Conservation (phyloP, 2,329 filamentous ascomycete species). For the Gaeumannomyces tritici region DNA sequence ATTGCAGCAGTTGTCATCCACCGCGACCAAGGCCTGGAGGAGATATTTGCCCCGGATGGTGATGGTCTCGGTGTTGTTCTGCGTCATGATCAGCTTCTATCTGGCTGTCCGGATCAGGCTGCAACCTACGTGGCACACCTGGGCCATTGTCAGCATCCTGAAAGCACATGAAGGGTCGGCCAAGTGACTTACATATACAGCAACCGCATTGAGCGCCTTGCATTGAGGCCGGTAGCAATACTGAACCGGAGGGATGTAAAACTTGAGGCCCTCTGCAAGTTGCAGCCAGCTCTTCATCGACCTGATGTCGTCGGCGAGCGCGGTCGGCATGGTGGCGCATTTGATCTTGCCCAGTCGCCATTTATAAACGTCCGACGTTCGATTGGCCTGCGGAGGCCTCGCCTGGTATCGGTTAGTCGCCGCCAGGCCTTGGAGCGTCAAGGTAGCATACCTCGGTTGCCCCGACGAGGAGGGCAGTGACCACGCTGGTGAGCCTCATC, state of each 20-base stretch:
- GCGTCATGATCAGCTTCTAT: too few relatives aligned
- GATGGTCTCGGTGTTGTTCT: neutral
- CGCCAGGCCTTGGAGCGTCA: too few relatives aligned
- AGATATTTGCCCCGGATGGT: neutral
- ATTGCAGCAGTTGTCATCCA: neutral
- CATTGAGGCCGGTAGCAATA: neutral
- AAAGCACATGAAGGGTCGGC: too few relatives aligned
- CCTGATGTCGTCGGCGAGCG: neutral
- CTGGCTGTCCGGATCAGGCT: too few relatives aligned
- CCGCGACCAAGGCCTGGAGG: neutral
- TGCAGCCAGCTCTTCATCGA: too few relatives aligned
- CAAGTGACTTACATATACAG: neutral
- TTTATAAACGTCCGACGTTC: neutral
- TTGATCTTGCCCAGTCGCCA: neutral
- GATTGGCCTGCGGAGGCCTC: neutral
- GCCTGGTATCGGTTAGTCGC: neutral
- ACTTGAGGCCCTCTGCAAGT: neutral
- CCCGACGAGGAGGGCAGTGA: too few relatives aligned
- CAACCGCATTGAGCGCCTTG: too few relatives aligned
- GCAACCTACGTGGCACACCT: neutral
- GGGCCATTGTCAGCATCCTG: neutral
- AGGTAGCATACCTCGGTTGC: too few relatives aligned
- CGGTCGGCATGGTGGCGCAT: neutral
- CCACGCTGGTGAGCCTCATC: too few relatives aligned
- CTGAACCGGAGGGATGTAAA: neutral